Evolutionary conservation across 1,284 basidiomycete species (phyloP).

Genomic region (Quambalaria eucalypti): DNA sequence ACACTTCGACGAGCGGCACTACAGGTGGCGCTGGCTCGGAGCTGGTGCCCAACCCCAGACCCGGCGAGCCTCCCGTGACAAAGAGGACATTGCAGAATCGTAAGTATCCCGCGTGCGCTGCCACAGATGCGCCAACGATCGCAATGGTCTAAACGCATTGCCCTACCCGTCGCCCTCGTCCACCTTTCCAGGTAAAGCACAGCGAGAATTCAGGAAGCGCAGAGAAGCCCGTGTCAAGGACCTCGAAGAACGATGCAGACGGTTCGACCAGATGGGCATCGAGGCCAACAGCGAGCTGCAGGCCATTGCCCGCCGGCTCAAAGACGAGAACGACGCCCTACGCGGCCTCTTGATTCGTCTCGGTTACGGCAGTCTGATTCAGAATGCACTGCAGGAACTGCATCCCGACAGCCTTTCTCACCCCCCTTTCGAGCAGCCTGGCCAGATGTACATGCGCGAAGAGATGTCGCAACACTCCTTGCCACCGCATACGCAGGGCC

Average conservation of each 20-base stretch:
- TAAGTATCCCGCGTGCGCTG: background rate
- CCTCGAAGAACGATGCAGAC: slow-evolving; percentile 35
- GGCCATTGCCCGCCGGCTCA: slow-evolving; percentile 26
- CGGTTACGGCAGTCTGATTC: slow-evolving; percentile 32
- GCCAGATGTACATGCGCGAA: no score
- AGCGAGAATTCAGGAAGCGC: slow-evolving; percentile 39
- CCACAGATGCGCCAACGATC: background rate
- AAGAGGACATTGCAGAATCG: slow-evolving; percentile 39
- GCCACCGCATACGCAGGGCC: no score
- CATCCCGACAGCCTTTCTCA: background rate
- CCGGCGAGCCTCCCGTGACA: slow-evolving; percentile 27
- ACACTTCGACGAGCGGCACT: background rate
- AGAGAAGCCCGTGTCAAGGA: slow-evolving; percentile 36
- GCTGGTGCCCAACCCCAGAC: slow-evolving; percentile 22
- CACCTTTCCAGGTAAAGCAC: no score
- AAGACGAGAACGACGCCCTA: slow-evolving; percentile 40
- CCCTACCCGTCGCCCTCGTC: background rate
- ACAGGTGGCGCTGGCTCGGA: slow-evolving; percentile 1
- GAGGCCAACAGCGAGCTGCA: slow-evolving; percentile 40
- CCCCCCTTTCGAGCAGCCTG: no score
- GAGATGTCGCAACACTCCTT: background rate
- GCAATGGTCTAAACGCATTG: background rate
- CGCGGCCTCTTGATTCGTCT: slow-evolving; percentile 30
- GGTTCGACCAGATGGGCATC: slow-evolving; percentile 39
- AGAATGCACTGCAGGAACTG: slow-evolving; percentile 14